Percentiles rank a stretch among this genome's conserved stretches.
These are phyloP conservation scores for Garcia nutans DNA, from an alignment of 345 rosid species.

Conservation along the genomic window DNA sequence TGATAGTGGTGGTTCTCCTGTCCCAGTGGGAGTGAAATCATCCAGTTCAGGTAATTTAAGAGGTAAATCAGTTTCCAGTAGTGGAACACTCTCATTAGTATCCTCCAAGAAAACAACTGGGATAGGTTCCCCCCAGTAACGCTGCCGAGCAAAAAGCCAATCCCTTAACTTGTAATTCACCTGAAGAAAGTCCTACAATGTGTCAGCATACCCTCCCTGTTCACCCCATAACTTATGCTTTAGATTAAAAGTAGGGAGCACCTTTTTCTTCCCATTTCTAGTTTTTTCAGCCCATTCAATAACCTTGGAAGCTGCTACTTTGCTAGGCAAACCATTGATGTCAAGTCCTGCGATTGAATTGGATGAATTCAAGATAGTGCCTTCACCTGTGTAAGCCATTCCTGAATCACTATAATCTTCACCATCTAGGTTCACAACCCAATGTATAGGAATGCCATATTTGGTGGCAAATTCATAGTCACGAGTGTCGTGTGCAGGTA, in stretches of 20 bases:
- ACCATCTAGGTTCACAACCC: conserved; percentile 61
- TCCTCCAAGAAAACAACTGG: conserved; percentile 75
- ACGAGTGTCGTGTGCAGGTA: conserved; percentile 86
- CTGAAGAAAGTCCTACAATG: conserved; percentile 34
- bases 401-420: conserved; percentile 39
- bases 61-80: conserved; percentile 74
- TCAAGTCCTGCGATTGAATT: conserved; percentile 59
- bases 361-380: conserved; percentile 62
- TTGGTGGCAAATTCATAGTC: conserved; percentile 82
- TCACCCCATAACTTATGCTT: neutral
- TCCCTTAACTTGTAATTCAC: conserved; percentile 92
- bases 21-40: conserved; percentile 89
- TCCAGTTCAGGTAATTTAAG: conserved; percentile 83
- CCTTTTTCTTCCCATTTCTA: conserved; percentile 89
- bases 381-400: conserved; percentile 63
- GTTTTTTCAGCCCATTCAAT: conserved; percentile 80
- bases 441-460: conserved; percentile 63
- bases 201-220: conserved; percentile 1
- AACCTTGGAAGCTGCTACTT: conserved; percentile 64
- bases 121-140: conserved; percentile 99
- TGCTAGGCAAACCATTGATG: conserved; percentile 68
- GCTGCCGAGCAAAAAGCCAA: conserved; percentile 98
- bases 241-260: conserved; percentile 21
- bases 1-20: conserved; percentile 90
- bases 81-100: conserved; percentile 61